Evolutionary conservation across 2,329 filamentous ascomycete genomes (phyloP).

Genomic region (Dryadomyces quercivorus): DNA sequence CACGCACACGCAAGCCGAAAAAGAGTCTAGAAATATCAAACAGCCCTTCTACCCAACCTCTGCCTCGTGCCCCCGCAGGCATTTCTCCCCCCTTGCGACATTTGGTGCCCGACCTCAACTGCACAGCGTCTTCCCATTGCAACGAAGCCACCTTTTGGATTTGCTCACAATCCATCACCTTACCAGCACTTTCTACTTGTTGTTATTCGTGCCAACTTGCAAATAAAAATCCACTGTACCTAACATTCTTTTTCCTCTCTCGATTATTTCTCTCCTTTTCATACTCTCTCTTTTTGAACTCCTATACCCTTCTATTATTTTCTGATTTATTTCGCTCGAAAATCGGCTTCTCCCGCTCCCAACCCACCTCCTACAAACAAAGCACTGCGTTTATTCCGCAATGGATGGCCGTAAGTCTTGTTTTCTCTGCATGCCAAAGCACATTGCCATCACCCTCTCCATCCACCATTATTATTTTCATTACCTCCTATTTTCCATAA

Average conservation of each 20-base stretch:
- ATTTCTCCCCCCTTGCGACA: not conserved
- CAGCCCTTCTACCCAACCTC: not conserved
- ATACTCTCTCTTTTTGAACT: not conserved
- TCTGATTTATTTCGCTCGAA: no score
- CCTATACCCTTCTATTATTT: not conserved
- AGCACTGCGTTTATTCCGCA: not conserved
- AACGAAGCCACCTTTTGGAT: not conserved
- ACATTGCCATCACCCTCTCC: not conserved
- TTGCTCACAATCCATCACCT: no score
- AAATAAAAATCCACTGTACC: not conserved
- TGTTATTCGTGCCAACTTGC: no score
- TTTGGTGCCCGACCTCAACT: not conserved
- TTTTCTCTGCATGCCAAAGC: not conserved
- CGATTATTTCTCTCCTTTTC: not conserved
- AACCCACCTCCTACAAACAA: not conserved
- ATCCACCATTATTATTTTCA: no score
- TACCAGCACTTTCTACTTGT: no score
- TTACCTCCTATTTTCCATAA: no score
- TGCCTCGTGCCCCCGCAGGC: not conserved
- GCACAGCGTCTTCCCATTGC: not conserved
- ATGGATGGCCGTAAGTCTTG: slow-evolving; percentile 13
- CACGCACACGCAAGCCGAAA: not conserved
- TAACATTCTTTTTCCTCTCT: not conserved
- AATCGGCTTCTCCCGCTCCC: not conserved
- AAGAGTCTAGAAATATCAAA: not conserved